Conservation (phyloP, 768 basidiomycete species). For the Hygrocybe punicea region DNA sequence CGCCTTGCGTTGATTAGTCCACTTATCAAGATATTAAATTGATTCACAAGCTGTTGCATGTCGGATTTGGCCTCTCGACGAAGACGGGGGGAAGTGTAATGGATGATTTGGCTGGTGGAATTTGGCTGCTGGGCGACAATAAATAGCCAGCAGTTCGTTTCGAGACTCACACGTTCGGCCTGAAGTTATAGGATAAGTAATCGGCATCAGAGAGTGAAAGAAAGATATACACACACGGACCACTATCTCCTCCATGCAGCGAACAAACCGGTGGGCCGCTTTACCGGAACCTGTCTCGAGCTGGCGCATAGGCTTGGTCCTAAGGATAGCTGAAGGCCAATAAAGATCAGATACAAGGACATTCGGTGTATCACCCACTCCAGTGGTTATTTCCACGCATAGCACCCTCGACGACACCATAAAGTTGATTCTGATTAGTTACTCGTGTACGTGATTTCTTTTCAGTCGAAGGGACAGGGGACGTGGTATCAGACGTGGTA, state of each 20-base stretch:
- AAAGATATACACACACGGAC: not conserved
- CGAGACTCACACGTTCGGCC: not conserved
- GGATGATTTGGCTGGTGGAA: not conserved
- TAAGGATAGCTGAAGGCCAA: not conserved
- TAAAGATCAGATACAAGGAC: not conserved
- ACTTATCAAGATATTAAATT: not conserved
- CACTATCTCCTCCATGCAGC: not conserved
- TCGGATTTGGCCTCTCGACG: conserved; percentile 1
- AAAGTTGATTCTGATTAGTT: not conserved
- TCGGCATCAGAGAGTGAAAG: not conserved
- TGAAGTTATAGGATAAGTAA: not conserved
- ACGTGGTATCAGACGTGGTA: not conserved
- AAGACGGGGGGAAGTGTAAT: conserved; percentile 1
- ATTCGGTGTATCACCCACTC: not conserved
- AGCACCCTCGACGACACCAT: conserved; percentile 1
- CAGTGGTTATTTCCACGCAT: conserved; percentile 2
- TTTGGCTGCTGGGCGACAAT: not conserved
- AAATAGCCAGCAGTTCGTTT: conserved; percentile 4
- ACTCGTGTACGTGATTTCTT: not conserved
- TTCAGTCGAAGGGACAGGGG: not conserved
- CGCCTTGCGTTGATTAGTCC: not conserved
- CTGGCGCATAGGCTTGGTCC: not conserved
- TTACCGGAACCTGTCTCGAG: not conserved
- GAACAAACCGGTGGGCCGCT: not conserved
- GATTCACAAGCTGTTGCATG: not conserved